Evolutionary conservation across 2,329 filamentous ascomycete genomes (phyloP), one percentile per base, ranked within the genome.

Genomic region (Colletotrichum tamarilloi): DNA sequence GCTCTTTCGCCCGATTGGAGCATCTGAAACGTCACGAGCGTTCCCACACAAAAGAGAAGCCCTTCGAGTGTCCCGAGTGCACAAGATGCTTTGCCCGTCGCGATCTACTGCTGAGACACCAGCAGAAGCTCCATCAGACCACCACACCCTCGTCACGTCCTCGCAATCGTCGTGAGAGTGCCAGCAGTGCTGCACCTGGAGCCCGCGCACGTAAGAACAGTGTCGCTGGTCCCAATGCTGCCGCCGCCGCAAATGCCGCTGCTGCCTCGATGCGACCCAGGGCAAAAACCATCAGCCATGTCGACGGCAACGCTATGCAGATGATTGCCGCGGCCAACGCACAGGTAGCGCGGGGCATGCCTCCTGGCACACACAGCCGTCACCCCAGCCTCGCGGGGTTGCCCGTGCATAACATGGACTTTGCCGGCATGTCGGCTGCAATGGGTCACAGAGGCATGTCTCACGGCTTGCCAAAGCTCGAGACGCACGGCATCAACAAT

Each of bases 21-120:
- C 97, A 99, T 82, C 86, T 99, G 77, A 99, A 99, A 86, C 93
- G 97, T 74, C 97, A 99, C 84, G 97, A 98, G 85, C 91, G 97
- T 75, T 98, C 95, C n/a, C 95, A 98, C 82, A 98, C 95, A 57
- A 98, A 99, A 83, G 95, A 99, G 85, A 99, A 99, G 87, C 97
- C 97, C 1, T 99, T 99, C 79, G 95, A 98, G 84, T 99, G 97
- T 79, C 94, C 95, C 32, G 95, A 98, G 82, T 99, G 97, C 84
- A 90, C 94, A 49, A 88, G 97, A 84, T 98, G 97, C 85, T 99
- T 99, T 84, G 97, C 97, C 73, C 92, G 97, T 74, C 92, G 97
- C 76, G 97, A 99, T 83, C 85, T 99, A 77, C 89, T 99, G 68
- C 87, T 99, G 76, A 92, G 97, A 73, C 97, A 99, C 84, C 97